Percentiles rank a stretch among this genome's conserved stretches.
Evolutionary conservation across 164 flowering plant species (phyloP).

Genomic region (Platanus orientalis): DNA sequence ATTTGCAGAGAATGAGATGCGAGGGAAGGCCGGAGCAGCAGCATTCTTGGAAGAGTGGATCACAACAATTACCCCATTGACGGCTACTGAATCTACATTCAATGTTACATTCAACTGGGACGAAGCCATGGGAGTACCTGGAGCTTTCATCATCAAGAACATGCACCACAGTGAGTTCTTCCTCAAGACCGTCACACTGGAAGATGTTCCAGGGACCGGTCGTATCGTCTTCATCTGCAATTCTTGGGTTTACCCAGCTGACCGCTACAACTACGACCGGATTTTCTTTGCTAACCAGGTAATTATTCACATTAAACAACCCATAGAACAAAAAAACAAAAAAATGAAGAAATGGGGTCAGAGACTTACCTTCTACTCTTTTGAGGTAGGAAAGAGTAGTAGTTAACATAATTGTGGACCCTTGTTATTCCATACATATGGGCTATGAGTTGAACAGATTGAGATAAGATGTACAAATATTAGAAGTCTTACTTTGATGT

Average conservation of each 20-base stretch:
- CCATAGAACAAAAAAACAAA: too few relatives aligned
- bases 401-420: too few relatives aligned
- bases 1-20: slow-evolving; percentile 31
- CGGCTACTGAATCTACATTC: slow-evolving; percentile 44
- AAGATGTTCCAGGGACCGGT: slow-evolving; percentile 61
- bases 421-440: too few relatives aligned
- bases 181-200: slow-evolving; percentile 62
- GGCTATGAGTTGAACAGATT: too few relatives aligned
- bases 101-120: slow-evolving; percentile 59
- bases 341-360: too few relatives aligned
- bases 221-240: slow-evolving; percentile 63
- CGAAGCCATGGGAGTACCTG: slow-evolving; percentile 59
- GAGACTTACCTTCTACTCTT: too few relatives aligned
- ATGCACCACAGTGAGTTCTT: slow-evolving; percentile 63
- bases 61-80: slow-evolving; percentile 27
- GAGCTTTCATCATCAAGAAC: slow-evolving; percentile 65
- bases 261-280: slow-evolving; percentile 39
- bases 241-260: slow-evolving; percentile 78
- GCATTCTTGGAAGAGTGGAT: slow-evolving; percentile 68
- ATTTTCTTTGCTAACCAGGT: slow-evolving; percentile 32
- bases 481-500: too few relatives aligned
- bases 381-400: too few relatives aligned
- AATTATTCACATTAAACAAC: too few relatives aligned
- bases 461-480: too few relatives aligned
- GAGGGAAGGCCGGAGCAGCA: slow-evolving; percentile 47